Conservation (phyloP, 2,329 filamentous ascomycete genomes). For the Fusarium armeniacum region DNA sequence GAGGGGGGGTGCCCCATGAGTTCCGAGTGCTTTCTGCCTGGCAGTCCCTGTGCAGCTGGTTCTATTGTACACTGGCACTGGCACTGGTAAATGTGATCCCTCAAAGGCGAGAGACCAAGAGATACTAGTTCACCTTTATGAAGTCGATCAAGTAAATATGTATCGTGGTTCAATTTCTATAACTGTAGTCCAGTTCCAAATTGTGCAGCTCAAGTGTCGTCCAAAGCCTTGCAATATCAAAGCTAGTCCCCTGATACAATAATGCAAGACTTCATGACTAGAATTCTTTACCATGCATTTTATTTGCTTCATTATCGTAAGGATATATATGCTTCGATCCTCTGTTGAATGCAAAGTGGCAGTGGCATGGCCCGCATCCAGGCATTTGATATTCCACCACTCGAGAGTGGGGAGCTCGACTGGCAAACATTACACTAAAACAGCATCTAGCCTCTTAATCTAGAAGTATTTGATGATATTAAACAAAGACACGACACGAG, state of each 20-base stretch:
- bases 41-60: background rate
- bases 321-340: background rate
- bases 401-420: conserved; percentile 7
- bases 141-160: background rate
- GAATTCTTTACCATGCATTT: background rate
- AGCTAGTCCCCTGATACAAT: background rate
- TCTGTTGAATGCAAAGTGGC: background rate
- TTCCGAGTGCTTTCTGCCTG: conserved; percentile 3
- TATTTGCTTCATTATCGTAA: background rate
- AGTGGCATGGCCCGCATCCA: conserved; percentile 8
- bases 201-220: background rate
- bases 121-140: background rate
- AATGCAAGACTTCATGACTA: too few species aligned
- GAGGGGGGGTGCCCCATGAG: background rate
- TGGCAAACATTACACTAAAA: background rate
- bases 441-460: background rate
- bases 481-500: background rate
- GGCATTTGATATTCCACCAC: conserved; percentile 15
- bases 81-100: background rate
- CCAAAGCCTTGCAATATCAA: background rate
- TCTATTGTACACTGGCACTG: background rate
- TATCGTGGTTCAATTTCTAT: background rate
- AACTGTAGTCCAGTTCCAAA: background rate
- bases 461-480: background rate
- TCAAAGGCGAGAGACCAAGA: background rate